Percentiles rank a stretch among this genome's conserved stretches.
phyloP scores from a whole-genome alignment of 306 rosid species.

The Malus fusca region DNA sequence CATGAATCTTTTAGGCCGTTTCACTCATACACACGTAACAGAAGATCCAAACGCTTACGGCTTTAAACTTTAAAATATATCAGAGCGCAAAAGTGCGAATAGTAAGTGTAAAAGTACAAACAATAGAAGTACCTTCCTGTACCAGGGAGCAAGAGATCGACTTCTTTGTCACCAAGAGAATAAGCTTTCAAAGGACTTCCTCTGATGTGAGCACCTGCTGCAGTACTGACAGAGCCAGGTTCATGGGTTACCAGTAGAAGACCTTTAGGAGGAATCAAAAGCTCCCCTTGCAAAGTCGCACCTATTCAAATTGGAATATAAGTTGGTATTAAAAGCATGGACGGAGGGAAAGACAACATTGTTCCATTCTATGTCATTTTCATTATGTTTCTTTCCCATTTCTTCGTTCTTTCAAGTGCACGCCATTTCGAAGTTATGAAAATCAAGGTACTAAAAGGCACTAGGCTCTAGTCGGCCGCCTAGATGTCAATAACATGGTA shows the following conservation, averaged over 20 bases:
- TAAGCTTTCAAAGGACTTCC: conserved; percentile 72
- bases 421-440: background rate
- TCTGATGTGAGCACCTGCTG: conserved; percentile 93
- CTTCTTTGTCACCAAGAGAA: conserved; percentile 88
- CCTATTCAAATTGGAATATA: conserved; percentile 30
- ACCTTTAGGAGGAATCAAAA: conserved; percentile 55
- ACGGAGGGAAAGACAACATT: background rate
- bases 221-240: conserved; percentile 57
- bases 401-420: background rate
- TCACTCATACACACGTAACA: too few relatives aligned
- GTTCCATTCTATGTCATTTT: background rate
- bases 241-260: conserved; percentile 75
- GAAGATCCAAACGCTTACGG: background rate
- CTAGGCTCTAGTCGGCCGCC: too few relatives aligned
- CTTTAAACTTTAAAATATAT: background rate
- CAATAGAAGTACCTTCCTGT: conserved; percentile 63
- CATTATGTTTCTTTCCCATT: background rate
- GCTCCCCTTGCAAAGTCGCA: conserved; percentile 39
- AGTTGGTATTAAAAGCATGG: background rate
- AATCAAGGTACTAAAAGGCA: too few relatives aligned
- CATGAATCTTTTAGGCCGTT: background rate
- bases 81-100: background rate
- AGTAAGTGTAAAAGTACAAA: background rate
- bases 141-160: conserved; percentile 84
- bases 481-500: too few relatives aligned